A percentile compares a stretch with the other conserved stretches of the same genome.
Conservation (phyloP, 2,329 filamentous ascomycete species). For the Fusarium poae region DNA sequence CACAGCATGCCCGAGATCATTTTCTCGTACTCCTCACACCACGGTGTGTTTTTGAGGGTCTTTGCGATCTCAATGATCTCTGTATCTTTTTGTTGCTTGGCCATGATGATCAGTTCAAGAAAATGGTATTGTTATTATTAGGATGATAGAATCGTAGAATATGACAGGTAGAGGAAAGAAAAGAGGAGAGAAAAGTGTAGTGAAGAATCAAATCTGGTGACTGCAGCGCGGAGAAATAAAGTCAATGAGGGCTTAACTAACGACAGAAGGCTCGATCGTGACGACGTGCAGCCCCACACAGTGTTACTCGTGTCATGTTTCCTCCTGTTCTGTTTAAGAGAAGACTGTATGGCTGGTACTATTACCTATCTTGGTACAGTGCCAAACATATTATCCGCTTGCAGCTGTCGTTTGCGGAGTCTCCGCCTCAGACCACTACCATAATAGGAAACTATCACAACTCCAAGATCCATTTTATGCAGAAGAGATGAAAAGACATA, state of each 20-base stretch:
- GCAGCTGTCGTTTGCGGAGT: neutral
- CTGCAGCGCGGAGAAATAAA: slow-evolving; percentile 3
- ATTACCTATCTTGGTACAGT: neutral
- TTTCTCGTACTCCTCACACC: slow-evolving; percentile 47
- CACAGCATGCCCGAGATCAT: slow-evolving; percentile 50
- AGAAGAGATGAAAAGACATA: neutral
- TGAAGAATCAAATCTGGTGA: neutral
- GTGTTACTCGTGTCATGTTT: neutral
- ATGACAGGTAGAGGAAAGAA: no score
- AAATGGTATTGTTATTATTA: rapidly evolving
- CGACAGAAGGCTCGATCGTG: neutral
- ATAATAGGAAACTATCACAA: neutral
- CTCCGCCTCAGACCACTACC: neutral
- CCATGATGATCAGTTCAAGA: slow-evolving; percentile 22
- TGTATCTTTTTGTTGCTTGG: slow-evolving; percentile 35
- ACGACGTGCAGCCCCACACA: neutral
- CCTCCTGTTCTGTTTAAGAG: neutral
- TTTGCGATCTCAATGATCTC: slow-evolving; percentile 45
- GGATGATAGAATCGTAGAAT: neutral
- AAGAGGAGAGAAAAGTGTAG: neutral
- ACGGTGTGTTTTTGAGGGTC: slow-evolving; percentile 32
- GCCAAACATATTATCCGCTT: neutral
- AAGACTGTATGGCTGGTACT: neutral
- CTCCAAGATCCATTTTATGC: neutral
- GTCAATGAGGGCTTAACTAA: slow-evolving; percentile 17